Percentiles rank a stretch among this genome's conserved stretches.
phyloP scores from a whole-genome alignment of 257 asterid species.

The Solanum arcanum region DNA sequence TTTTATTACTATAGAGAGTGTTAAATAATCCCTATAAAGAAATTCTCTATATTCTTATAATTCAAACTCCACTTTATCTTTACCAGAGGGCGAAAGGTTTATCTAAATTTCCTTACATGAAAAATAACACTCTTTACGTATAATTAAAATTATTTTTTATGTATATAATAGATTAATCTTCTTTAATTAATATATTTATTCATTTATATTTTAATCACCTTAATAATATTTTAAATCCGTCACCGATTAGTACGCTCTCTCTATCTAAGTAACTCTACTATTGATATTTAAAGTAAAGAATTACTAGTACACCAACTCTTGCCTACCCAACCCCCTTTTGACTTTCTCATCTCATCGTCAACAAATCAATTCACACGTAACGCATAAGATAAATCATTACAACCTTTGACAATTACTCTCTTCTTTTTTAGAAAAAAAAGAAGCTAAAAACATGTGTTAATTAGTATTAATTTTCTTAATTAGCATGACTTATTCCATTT shows the following conservation, averaged over 20 bases:
- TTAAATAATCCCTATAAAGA: background rate
- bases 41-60: background rate
- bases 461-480: background rate
- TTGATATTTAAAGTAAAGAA: background rate
- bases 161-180: background rate
- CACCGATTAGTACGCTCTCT: accelerated
- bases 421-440: too few relatives aligned
- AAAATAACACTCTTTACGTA: background rate
- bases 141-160: background rate
- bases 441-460: background rate
- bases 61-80: background rate
- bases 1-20: background rate
- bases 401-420: background rate
- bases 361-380: slow-evolving; percentile 2
- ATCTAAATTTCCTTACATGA: too few relatives aligned
- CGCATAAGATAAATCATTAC: slow-evolving; percentile 3
- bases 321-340: background rate
- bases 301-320: background rate
- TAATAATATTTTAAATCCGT: background rate
- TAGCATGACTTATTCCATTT: background rate
- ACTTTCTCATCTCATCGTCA: background rate
- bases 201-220: accelerated
- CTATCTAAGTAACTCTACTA: background rate
- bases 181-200: too few relatives aligned
- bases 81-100: background rate